Percentiles rank a stretch among this genome's conserved stretches.
phyloP scores from a whole-genome alignment of 2,329 filamentous ascomycete genomes.

The Aspergillus phoenicis region DNA sequence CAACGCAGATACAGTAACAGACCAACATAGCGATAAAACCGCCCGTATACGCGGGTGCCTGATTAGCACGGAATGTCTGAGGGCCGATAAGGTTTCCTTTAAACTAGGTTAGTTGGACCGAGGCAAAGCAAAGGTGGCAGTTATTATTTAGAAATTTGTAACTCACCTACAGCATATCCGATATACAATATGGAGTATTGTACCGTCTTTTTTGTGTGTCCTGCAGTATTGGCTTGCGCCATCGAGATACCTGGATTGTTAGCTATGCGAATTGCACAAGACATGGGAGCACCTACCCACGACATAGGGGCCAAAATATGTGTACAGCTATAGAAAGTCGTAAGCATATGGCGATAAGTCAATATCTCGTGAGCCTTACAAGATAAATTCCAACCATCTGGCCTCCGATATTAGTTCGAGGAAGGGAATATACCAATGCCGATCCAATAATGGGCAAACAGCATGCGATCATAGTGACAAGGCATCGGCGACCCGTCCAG shows the following conservation, averaged over 20 bases:
- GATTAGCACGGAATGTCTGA: constrained; percentile 43
- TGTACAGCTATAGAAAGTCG: constrained; percentile 32
- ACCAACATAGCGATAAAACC: constrained; percentile 42
- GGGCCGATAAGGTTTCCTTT: constrained; percentile 46
- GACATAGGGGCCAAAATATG: constrained; percentile 42
- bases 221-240: constrained; percentile 37
- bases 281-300: constrained; percentile 16
- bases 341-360: background rate
- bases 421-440: constrained; percentile 33
- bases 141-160: background rate
- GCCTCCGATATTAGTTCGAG: constrained; percentile 37
- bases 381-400: constrained; percentile 47
- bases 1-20: constrained; percentile 38
- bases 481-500: constrained; percentile 32
- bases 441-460: constrained; percentile 36
- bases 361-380: constrained; percentile 14
- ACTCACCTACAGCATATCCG: constrained; percentile 38
- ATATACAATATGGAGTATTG: constrained; percentile 44
- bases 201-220: constrained; percentile 46
- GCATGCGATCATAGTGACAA: constrained; percentile 35
- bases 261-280: background rate
- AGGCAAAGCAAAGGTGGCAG: background rate
- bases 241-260: constrained; percentile 25
- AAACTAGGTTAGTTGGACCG: background rate
- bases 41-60: constrained; percentile 44